A percentile compares a stretch with the other conserved stretches of the same genome.
These are phyloP conservation scores for Phytophthora cryptogea DNA, from an alignment of 352 stramenopile species.

Conservation along the genomic window DNA sequence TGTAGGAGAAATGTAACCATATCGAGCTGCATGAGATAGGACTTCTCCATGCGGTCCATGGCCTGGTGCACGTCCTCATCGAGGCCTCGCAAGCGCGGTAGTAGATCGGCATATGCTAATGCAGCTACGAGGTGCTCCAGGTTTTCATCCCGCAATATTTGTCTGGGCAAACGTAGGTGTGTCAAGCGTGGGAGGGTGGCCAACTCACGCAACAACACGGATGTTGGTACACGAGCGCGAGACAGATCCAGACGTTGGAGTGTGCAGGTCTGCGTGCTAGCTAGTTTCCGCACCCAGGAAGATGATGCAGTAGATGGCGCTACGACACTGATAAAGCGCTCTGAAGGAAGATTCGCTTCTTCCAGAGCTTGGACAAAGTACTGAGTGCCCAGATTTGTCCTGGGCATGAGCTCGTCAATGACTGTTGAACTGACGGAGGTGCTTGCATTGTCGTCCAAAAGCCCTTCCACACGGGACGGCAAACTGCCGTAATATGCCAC, in stretches of 20 bases:
- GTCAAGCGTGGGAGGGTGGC: conserved; percentile 54
- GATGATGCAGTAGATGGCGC: conserved; percentile 54
- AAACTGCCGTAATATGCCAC: conserved; percentile 43
- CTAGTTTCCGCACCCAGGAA: conserved; percentile 67
- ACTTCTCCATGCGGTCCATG: conserved; percentile 75
- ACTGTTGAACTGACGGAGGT: conserved; percentile 12
- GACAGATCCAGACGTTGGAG: conserved; percentile 74
- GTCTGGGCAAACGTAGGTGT: conserved; percentile 60
- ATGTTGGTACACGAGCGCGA: conserved; percentile 52
- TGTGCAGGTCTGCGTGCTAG: conserved; percentile 52
- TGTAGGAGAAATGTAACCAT: conserved; percentile 70
- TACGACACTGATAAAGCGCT: conserved; percentile 73
- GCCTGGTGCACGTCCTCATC: conserved; percentile 60
- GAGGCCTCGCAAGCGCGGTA: conserved; percentile 57
- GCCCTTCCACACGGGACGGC: conserved; percentile 19
- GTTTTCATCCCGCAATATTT: conserved; percentile 74
- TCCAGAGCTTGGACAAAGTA: conserved; percentile 59
- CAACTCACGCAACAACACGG: conserved; percentile 67
- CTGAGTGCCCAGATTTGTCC: conserved; percentile 42
- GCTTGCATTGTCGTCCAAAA: conserved; percentile 20
- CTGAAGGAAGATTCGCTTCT: conserved; percentile 44
- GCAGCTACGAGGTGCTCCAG: conserved; percentile 74
- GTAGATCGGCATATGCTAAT: conserved; percentile 54
- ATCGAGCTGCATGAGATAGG: conserved; percentile 68
- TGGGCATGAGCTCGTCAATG: conserved; percentile 41